These are phyloP conservation scores for Pezicula rhizophila DNA, from an alignment of 2,329 filamentous ascomycete genomes.

Conservation along the genomic window DNA sequence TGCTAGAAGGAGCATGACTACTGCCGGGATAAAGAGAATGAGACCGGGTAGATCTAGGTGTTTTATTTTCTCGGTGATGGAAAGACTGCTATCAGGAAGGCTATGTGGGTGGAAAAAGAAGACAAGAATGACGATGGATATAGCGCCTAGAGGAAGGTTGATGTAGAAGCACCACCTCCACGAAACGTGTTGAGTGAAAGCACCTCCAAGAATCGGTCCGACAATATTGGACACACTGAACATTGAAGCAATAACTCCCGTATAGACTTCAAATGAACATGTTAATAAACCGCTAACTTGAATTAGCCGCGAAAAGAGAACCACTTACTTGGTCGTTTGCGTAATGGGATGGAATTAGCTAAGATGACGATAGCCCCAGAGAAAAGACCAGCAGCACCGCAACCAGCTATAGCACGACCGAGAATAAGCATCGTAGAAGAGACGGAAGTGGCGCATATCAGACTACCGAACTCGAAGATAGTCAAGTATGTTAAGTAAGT, in stretches of 20 bases:
- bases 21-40: slow-evolving; percentile 22
- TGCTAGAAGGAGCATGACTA: slow-evolving; percentile 25
- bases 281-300: background rate
- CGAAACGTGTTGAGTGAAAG: slow-evolving; percentile 28
- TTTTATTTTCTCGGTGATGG: slow-evolving; percentile 21
- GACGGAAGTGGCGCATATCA: slow-evolving; percentile 23
- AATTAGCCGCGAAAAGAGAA: background rate
- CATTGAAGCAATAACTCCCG: slow-evolving; percentile 12
- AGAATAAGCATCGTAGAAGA: slow-evolving; percentile 26
- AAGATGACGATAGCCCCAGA: slow-evolving; percentile 25
- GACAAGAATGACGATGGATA: slow-evolving; percentile 27
- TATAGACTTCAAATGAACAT: slow-evolving; percentile 10
- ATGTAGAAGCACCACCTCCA: slow-evolving; percentile 31
- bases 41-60: slow-evolving; percentile 28
- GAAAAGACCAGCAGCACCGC: slow-evolving; percentile 24
- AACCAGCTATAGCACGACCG: slow-evolving; percentile 26
- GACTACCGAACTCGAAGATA: slow-evolving; percentile 26
- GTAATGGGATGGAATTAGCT: slow-evolving; percentile 16
- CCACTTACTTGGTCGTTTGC: slow-evolving; percentile 15
- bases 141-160: slow-evolving; percentile 34
- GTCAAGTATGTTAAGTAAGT: slow-evolving; percentile 18
- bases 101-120: slow-evolving; percentile 33
- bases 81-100: slow-evolving; percentile 19
- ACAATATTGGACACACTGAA: slow-evolving; percentile 15
- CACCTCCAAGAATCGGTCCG: slow-evolving; percentile 27